Evolutionary conservation across 1,284 basidiomycete genomes (phyloP), one percentile per base, ranked within the genome.

Genomic region (Malassezia equina): DNA sequence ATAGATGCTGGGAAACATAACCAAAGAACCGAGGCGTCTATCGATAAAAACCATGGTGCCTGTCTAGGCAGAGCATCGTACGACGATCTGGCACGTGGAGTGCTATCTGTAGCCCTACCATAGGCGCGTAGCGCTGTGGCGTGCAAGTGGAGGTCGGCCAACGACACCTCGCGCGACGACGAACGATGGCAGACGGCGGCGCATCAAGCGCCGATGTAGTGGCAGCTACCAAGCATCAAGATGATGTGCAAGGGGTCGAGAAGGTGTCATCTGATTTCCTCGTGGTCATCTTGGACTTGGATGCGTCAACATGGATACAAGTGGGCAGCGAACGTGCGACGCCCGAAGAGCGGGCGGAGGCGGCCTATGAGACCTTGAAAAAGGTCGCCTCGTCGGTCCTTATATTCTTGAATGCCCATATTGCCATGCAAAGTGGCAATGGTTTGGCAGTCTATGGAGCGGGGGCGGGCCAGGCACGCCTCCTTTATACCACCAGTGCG

Each of bases 351-450:
- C 49, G 54, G 13, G 61, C 59, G n/a, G 58, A 54, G 6, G 40
- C 32, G 19, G 51, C 47, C 15, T 46, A 49, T 19, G 46, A 36
- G 15, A 55, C 57, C 8, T 41, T 75, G 19, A 60, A 73, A 19
- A 49, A 63, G 17, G 71, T 72, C 1, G 59, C 77, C n/a, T 62
- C 69, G 17, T 66, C 67, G 12, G 79, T 94, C 12, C 81, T 94
- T 56, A 85, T 88, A 21, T 94, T 95, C 67, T 78, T 93, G 64
- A 96, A 98, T 67, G 83, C 90, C 1, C 90, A 96, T 76, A 81
- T 93, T 55, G 90, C 90, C 0, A 82, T 84, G 64, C 83, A 86
- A 61, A 86, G 91, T 77, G 89, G 91, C 67, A 99, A 96, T 73
- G 83, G 86, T 6, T 79, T 96, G 15, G 86, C 90, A 4, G 85